Evolutionary conservation across 331 rosid genomes (phyloP), one percentile per base, ranked within the genome.

Genomic region (Dryas integrifolia): DNA sequence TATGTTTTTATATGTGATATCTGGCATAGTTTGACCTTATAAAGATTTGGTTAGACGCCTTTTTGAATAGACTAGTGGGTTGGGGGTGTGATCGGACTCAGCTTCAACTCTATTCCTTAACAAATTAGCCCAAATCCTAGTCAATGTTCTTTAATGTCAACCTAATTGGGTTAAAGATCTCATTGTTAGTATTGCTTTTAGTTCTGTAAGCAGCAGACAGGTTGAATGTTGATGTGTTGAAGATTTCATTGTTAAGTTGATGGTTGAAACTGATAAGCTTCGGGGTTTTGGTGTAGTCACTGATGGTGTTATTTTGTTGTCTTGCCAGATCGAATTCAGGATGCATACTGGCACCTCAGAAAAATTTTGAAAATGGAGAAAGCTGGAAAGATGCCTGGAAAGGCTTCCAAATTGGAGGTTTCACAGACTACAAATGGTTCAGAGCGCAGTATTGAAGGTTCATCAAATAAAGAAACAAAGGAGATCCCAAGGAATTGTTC

Each of bases 271-370:
- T 56, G 43, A 26, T 40, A 38, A n/a, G 58, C 65, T 12, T 66
- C 52, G 52, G 49, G 39, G 71, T 16, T 43, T 51, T 35, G 61
- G 51, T 46, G 68, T 45, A 59, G 30, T 53, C 65, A 53, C 35
- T 58, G 8, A 38, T 65, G 52, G 47, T 65, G 70, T 58, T 4
- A 11, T 47, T 30, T 24, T 70, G 47, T 70, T 77, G n/a, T 21
- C 26, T 82, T 82, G 77, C 77, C 72, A 91, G 98, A 88, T 80
- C 88, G 89, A 70, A 78, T 94, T 76, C 69, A 76, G 62, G 96
- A 91, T 73, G 96, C 92, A 41, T 53, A 88, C 75, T 86, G 92
- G 92, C 86, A 88, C 73, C 87, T 89, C 72, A 84, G 82, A 71
- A 91, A 81, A 73, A 15, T 77, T n/a, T 75, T 66, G 60, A 89